Evolutionary conservation across 495 filamentous ascomycete species (phyloP), one percentile per base, ranked within the genome.

Genomic region (Xylaria intraflava): DNA sequence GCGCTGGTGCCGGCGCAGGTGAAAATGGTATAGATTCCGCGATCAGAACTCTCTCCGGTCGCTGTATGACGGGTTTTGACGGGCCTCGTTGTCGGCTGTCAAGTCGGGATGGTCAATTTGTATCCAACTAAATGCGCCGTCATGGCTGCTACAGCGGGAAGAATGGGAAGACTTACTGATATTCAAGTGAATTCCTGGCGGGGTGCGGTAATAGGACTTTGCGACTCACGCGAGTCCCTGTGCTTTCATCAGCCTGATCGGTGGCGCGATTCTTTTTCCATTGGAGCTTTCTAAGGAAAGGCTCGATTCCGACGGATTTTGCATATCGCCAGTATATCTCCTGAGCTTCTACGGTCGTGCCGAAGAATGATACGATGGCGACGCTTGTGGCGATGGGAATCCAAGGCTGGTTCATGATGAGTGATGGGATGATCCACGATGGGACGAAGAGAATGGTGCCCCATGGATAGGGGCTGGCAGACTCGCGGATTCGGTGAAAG

Each of bases 321-420:
- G 85, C 69, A 55, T 78, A 74, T 3, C 62, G 64, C 47, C 81
- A 77, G 65, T 96, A 96, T 68, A 86, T 82, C 40, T 77, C 76
- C n/a, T 78, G 68, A 3, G 87, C 88, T 51, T 96, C 92, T 19
- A 71, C 73, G 14, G 88, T 90, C 14, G 85, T 79, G 26, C 93
- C 93, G 62, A 95, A 96, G 73, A 90, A 86, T 33, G 82, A 50
- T 58, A 94, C 88, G 12, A 89, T 73, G 42, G 83, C 56, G 41
- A 84, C 73, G 0, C 79, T 79, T 1, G 80, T 71, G 1, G 72
- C 71, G 46, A 88, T 75, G 8, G 83, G 69, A 31, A 86, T 78
- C 83, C 85, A 96, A 41, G 80, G 78, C 61, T 88, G 81, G 56
- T 81, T 79, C 53, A 79, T 67, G 14, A 84, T 70, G 0, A 49